phyloP scores from a whole-genome alignment of 306 rosid species.

The Cyclanthera cordifolia region DNA sequence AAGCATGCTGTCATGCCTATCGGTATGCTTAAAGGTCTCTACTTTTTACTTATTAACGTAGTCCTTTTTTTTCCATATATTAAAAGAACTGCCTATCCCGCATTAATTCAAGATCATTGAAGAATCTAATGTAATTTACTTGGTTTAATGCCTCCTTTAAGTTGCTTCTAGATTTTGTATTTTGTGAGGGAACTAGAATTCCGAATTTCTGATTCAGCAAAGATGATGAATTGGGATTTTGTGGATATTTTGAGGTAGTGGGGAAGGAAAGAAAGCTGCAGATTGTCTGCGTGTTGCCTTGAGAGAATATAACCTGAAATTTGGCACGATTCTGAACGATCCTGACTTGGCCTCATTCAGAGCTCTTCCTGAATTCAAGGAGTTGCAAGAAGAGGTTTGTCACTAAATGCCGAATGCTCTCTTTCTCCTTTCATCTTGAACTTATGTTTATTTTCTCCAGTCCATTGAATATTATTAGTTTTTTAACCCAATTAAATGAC shows the following conservation, averaged over 20 bases:
- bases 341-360: conserved; percentile 96
- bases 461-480: not conserved
- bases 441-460: not conserved
- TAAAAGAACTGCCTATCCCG: not conserved
- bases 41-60: not conserved
- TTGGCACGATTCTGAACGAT: conserved; percentile 87
- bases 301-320: conserved; percentile 80
- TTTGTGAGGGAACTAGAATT: not conserved
- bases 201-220: not conserved
- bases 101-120: not conserved
- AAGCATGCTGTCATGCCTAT: conserved; percentile 96
- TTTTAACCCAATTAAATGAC: not conserved
- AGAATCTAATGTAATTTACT: not conserved
- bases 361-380: conserved; percentile 86
- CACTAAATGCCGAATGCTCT: conserved; percentile 11
- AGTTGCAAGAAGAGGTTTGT: conserved; percentile 86
- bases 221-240: conserved; percentile 25
- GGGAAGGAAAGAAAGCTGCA: conserved; percentile 92
- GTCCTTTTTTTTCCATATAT: not conserved
- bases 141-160: not conserved
- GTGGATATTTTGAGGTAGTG: conserved; percentile 50
- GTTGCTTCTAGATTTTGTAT: not conserved
- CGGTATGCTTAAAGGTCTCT: conserved; percentile 32
- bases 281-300: conserved; percentile 77
- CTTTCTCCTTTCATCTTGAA: conserved; percentile 5